Evolutionary conservation across 805 yeast genomes (phyloP), one percentile per base, ranked within the genome.

Genomic region (Saturnispora ahearnii): DNA sequence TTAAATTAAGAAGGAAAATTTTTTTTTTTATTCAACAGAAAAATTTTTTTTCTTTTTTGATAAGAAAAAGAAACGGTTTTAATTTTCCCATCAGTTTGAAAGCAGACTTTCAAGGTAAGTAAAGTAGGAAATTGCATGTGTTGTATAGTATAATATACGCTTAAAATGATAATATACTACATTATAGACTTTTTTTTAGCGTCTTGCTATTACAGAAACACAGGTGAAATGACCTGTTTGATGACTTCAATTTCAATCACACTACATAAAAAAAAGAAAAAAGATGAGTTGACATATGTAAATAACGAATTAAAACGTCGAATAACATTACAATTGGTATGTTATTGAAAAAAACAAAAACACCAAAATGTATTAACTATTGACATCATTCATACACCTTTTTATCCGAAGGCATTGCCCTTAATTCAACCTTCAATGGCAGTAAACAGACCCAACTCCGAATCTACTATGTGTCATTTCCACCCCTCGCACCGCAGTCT

Each of bases 401-500:
- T 36, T 36, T 36, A 36, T 36, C 40, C 40, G 40, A 36, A 12
- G 8, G 13, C 13, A 13, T 36, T 6, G 13, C 4, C 5, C 21
- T 21, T 8, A 18, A 21, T 6, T 22, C 26, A 36, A 18, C 18
- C 18, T 7, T 13, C 40, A 36, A 36, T 36, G 22, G 40, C 40
- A n/a, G 6, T 4, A 7, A 36, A 22, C 10, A 12, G 9, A 9
- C 8, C 40, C 40, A 38, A 38, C 42, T 38, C 42, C 42, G 42
- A 38, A 15, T n/a, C 28, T 22, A n/a, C 26, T 15, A 18, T 18
- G 18, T 38, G 42, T 38, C 42, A 38, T n/a, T 7, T 22, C 24
- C 42, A 38, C 30, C 42, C 42, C 42, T 38, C 42, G 13, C 42
- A 38, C 42, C 42, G 42, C 42, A 38, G 15, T 26, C 7, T 21